These are phyloP conservation scores for Epithele typhae DNA, from an alignment of 768 basidiomycete species.

Conservation along the genomic window DNA sequence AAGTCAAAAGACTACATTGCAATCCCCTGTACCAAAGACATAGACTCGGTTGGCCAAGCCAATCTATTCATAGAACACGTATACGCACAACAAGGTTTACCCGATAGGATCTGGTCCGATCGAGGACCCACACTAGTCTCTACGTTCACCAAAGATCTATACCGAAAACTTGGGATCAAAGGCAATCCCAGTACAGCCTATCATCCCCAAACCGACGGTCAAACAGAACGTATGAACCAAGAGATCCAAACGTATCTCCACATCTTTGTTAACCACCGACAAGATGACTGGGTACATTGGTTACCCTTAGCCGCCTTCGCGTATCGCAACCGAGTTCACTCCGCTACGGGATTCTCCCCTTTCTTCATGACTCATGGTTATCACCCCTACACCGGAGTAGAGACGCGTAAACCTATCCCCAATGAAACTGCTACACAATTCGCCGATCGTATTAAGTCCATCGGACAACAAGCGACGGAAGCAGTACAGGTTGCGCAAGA, in stretches of 20 bases:
- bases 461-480: slow-evolving; percentile 8
- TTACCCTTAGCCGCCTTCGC: slow-evolving; percentile 30
- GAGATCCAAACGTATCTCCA: slow-evolving; percentile 36
- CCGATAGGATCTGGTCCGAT: slow-evolving; percentile 8
- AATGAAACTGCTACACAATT: slow-evolving; percentile 2
- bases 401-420: neutral
- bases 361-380: slow-evolving; percentile 26
- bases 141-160: slow-evolving; percentile 28
- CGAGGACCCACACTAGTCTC: slow-evolving; percentile 25
- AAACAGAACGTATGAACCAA: slow-evolving; percentile 38
- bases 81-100: slow-evolving; percentile 7
- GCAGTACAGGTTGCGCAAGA: slow-evolving; percentile 19
- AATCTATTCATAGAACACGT: slow-evolving; percentile 15
- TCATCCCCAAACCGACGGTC: slow-evolving; percentile 40
- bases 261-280: slow-evolving; percentile 26
- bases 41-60: slow-evolving; percentile 12
- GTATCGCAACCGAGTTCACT: slow-evolving; percentile 29
- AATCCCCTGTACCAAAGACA: slow-evolving; percentile 19
- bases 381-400: slow-evolving; percentile 11
- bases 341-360: slow-evolving; percentile 26
- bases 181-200: slow-evolving; percentile 34
- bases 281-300: slow-evolving; percentile 31
- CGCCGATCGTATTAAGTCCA: neutral
- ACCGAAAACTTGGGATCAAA: slow-evolving; percentile 27
- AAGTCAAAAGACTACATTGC: slow-evolving; percentile 24